These are phyloP conservation scores for Backusella mclennaniae DNA, from an alignment of 192 early-diverging fungal species.

Conservation along the genomic window DNA sequence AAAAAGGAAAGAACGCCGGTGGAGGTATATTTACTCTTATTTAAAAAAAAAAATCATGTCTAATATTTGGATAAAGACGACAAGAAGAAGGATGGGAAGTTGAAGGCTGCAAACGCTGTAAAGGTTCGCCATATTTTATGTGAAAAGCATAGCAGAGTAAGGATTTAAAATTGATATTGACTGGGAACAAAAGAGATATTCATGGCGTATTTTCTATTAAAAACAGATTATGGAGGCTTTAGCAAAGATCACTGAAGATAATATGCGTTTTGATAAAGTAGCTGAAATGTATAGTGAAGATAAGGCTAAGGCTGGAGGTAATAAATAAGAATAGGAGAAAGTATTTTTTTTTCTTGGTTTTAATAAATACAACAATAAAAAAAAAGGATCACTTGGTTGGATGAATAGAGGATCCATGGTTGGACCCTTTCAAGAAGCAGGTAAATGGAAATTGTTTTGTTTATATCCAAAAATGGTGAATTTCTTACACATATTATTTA, in stretches of 20 bases:
- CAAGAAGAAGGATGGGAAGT: slow-evolving; percentile 9
- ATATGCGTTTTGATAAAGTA: slow-evolving; percentile 63
- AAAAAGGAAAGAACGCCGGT: slow-evolving; percentile 15
- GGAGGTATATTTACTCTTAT: not conserved
- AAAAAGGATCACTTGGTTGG: slow-evolving; percentile 65
- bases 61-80: not conserved
- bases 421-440: slow-evolving; percentile 73
- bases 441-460: slow-evolving; percentile 10
- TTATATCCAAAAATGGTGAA: not conserved
- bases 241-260: slow-evolving; percentile 55
- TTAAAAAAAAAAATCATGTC: not conserved
- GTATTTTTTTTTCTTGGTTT: not conserved
- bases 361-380: not conserved
- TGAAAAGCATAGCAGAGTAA: slow-evolving; percentile 73
- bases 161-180: not conserved
- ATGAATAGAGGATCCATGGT: slow-evolving; percentile 74
- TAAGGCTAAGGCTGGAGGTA: slow-evolving; percentile 79
- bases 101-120: slow-evolving; percentile 12
- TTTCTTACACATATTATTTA: not conserved
- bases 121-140: slow-evolving; percentile 80
- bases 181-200: not conserved
- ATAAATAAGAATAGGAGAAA: slow-evolving; percentile 2
- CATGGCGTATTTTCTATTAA: not conserved
- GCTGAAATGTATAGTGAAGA: slow-evolving; percentile 78
- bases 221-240: slow-evolving; percentile 57